phyloP scores from a whole-genome alignment of 169 alveolate genomes.

The Cyclospora cayetanensis region DNA sequence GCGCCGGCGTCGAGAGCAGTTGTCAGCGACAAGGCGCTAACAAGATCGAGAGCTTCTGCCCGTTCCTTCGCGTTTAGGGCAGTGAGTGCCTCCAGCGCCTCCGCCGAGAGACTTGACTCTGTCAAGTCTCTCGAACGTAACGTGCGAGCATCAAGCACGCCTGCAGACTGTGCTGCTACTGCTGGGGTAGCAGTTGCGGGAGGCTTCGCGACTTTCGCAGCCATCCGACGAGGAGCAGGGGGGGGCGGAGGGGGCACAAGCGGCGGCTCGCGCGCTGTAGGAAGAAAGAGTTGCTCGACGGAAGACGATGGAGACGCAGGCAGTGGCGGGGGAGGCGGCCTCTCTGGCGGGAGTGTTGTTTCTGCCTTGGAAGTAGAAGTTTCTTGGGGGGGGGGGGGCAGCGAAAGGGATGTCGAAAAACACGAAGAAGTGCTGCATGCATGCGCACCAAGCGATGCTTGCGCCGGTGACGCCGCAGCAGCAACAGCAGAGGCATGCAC shows the following conservation, averaged over 20 bases:
- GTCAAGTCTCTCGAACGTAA: neutral
- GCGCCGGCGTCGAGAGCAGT: no score
- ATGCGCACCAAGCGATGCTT: no score
- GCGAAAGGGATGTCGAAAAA: no score
- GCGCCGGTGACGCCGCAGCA: no score
- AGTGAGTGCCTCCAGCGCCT: slow-evolving; percentile 31
- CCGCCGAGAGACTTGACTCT: slow-evolving; percentile 13
- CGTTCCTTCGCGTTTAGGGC: slow-evolving; percentile 11
- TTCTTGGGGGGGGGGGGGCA: no score
- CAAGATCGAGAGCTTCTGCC: neutral
- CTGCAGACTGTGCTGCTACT: slow-evolving; percentile 4
- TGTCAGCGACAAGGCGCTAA: neutral
- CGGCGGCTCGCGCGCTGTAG: no score
- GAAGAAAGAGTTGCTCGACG: neutral
- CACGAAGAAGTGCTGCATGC: no score
- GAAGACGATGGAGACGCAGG: slow-evolving; percentile 12
- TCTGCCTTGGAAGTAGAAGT: slow-evolving; percentile 12
- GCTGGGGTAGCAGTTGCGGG: no score
- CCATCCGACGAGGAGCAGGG: no score
- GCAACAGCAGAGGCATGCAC: no score
- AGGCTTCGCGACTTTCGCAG: no score
- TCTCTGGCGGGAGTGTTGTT: neutral
- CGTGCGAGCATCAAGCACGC: neutral
- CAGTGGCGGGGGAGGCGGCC: slow-evolving; percentile 2
- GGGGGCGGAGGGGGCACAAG: no score